phyloP scores from a whole-genome alignment of 352 stramenopile species.

The Thraustotheca clavata region DNA sequence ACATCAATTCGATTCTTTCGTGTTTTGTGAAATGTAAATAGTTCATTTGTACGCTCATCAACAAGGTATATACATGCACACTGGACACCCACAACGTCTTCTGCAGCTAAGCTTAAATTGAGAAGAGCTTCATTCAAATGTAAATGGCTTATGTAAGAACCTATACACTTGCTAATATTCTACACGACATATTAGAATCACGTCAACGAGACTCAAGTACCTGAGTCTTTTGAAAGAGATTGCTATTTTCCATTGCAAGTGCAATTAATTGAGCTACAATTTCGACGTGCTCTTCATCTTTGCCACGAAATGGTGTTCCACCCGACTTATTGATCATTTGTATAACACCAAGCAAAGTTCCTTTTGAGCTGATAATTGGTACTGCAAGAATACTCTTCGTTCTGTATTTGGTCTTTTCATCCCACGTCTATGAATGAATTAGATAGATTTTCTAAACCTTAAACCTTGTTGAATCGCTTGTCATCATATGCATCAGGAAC shows the following conservation, averaged over 20 bases:
- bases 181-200: neutral
- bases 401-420: slow-evolving; percentile 70
- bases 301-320: slow-evolving; percentile 60
- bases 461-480: slow-evolving; percentile 51
- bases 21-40: slow-evolving; percentile 67
- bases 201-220: neutral
- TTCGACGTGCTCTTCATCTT: slow-evolving; percentile 66
- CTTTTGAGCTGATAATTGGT: slow-evolving; percentile 49
- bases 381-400: slow-evolving; percentile 75
- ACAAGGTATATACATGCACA: slow-evolving; percentile 54
- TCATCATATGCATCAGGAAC: slow-evolving; percentile 69
- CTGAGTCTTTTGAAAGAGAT: slow-evolving; percentile 73
- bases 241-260: slow-evolving; percentile 70
- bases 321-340: slow-evolving; percentile 79
- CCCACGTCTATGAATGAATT: slow-evolving; percentile 32
- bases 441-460: neutral
- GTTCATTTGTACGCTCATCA: slow-evolving; percentile 32
- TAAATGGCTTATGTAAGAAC: slow-evolving; percentile 48
- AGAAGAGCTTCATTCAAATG: slow-evolving; percentile 51
- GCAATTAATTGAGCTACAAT: slow-evolving; percentile 73
- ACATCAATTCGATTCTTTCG: slow-evolving; percentile 48
- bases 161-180: slow-evolving; percentile 27
- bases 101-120: slow-evolving; percentile 40
- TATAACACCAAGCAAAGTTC: slow-evolving; percentile 54
- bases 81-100: slow-evolving; percentile 69